These are phyloP conservation scores for Sporothrix pseudoabietina DNA, from an alignment of 2,329 filamentous ascomycete species.

Conservation along the genomic window DNA sequence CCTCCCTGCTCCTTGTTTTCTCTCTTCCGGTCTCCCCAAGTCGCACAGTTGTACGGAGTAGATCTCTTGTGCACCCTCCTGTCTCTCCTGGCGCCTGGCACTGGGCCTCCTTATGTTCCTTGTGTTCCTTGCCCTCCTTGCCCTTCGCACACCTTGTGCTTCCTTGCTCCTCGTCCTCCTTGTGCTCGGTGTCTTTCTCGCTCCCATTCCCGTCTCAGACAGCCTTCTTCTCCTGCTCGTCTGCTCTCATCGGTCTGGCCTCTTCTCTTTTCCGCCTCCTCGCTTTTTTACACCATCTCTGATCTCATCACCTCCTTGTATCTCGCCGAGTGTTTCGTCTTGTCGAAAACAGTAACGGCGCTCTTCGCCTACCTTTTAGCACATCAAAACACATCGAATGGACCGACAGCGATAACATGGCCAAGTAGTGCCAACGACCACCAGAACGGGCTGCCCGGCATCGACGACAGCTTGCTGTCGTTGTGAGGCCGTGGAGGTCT, in stretches of 20 bases:
- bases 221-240: not conserved
- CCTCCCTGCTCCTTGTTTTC: not conserved
- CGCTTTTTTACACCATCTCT: not conserved
- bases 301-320: not conserved
- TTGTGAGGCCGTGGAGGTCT: slow-evolving; percentile 5
- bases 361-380: not conserved
- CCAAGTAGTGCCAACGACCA: not conserved
- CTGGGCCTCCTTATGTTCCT: slow-evolving; percentile 11
- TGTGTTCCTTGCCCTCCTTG: not conserved
- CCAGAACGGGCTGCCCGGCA: not conserved
- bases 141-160: not conserved
- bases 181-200: not conserved
- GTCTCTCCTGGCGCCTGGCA: slow-evolving; percentile 20
- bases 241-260: not conserved
- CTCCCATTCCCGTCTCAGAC: slow-evolving; percentile 6
- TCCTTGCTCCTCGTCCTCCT: not conserved
- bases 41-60: not conserved
- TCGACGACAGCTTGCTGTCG: not conserved
- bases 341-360: not conserved
- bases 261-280: not conserved
- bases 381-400: not conserved
- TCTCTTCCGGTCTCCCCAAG: slow-evolving; percentile 9
- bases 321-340: not conserved
- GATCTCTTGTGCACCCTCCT: slow-evolving; percentile 16
- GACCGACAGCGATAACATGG: slow-evolving; percentile 17